Evolutionary conservation across 2,329 filamentous ascomycete species (phyloP).

Genomic region (Exophiala xenobiotica): DNA sequence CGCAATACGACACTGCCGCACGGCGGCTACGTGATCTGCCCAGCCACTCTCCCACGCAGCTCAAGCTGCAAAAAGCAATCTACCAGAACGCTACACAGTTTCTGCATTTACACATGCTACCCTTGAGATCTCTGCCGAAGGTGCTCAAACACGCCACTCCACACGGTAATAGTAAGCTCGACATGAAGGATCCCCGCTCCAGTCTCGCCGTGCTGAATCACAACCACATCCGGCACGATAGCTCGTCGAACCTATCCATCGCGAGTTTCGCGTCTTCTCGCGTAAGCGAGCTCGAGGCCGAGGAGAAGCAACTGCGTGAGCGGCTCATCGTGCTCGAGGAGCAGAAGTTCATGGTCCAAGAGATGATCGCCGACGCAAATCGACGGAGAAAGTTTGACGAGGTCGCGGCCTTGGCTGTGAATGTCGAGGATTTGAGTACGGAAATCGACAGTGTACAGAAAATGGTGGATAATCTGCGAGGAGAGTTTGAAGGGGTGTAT

Average conservation of each 20-base stretch:
- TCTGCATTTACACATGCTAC: slow-evolving; percentile 85
- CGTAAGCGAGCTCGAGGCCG: slow-evolving; percentile 69
- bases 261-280: slow-evolving; percentile 46
- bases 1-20: slow-evolving; percentile 80
- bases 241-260: slow-evolving; percentile 53
- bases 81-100: slow-evolving; percentile 81
- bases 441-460: slow-evolving; percentile 70
- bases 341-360: slow-evolving; percentile 82
- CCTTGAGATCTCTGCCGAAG: slow-evolving; percentile 71
- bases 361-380: slow-evolving; percentile 78
- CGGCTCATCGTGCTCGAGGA: slow-evolving; percentile 82
- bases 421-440: slow-evolving; percentile 75
- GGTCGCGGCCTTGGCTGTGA: slow-evolving; percentile 73
- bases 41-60: slow-evolving; percentile 69
- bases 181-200: slow-evolving; percentile 33
- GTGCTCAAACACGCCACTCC: slow-evolving; percentile 63
- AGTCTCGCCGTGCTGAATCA: slow-evolving; percentile 62
- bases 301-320: slow-evolving; percentile 80
- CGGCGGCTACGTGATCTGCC: slow-evolving; percentile 77
- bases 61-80: slow-evolving; percentile 74
- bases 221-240: slow-evolving; percentile 52
- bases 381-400: slow-evolving; percentile 81
- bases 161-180: slow-evolving; percentile 39
- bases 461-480: slow-evolving; percentile 60
- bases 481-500: slow-evolving; percentile 59